These are phyloP conservation scores for Sarocladium oryzae DNA, from an alignment of 2,329 filamentous ascomycete genomes.

Conservation along the genomic window DNA sequence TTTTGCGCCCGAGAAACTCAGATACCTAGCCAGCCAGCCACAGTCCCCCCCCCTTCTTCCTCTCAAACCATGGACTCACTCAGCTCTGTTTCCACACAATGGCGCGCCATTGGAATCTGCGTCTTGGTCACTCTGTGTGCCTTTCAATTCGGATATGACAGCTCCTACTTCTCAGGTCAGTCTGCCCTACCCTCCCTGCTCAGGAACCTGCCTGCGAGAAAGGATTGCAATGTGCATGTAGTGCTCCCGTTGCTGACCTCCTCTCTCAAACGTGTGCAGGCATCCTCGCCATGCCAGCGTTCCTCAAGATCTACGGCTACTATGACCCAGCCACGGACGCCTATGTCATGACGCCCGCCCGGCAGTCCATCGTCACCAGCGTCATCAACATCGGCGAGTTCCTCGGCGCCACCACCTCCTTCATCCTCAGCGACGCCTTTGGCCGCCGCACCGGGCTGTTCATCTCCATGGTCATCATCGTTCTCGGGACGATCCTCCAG, in stretches of 20 bases:
- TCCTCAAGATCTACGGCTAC: slow-evolving; percentile 1
- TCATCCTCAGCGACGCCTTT: not conserved
- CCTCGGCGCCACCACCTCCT: not conserved
- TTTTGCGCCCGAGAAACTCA: too few species aligned
- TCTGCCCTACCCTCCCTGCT: too few species aligned
- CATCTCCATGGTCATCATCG: not conserved
- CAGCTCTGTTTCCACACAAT: not conserved
- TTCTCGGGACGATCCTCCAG: not conserved
- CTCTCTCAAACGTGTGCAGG: not conserved
- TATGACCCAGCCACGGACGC: not conserved
- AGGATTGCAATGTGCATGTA: too few species aligned
- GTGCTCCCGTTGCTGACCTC: not conserved
- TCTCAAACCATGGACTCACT: not conserved
- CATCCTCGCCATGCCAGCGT: not conserved
- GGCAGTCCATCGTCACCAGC: slow-evolving; percentile 1
- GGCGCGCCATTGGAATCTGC: slow-evolving; percentile 1
- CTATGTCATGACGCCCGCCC: not conserved
- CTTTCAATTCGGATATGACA: slow-evolving; percentile 2
- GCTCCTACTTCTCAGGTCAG: not conserved
- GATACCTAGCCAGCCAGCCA: too few species aligned
- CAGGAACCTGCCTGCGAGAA: too few species aligned
- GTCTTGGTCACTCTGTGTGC: slow-evolving; percentile 1
- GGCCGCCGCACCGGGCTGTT: not conserved
- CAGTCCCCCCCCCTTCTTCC: too few species aligned
- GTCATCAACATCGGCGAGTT: slow-evolving; percentile 2